Base-by-base conservation (phyloP, 371 early-diverging fungal genomes). In the Actinomortierella ambigua region DNA sequence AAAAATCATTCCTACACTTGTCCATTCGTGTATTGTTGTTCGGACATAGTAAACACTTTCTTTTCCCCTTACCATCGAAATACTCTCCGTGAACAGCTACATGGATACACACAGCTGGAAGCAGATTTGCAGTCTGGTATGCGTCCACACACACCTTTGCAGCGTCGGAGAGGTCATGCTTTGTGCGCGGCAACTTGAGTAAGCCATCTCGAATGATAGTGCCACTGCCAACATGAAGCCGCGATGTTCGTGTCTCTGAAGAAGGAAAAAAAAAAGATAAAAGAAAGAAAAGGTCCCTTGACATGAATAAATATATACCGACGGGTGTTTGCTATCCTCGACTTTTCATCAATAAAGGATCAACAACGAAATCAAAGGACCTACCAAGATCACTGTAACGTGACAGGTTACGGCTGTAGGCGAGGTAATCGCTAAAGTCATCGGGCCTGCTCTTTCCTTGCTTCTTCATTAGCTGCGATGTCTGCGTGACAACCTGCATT, bases 71-170 rank as follows among this genome's bases (percentile, higher is more conserved):
- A 34, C 34, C 7, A 34, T 34, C 34, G 11, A 34, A 11, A 49
- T 53, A 63, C 26, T 66, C 73, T 40, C 73, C 73, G 39, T 73
- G 73, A 4, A 73, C 39, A 27, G 48, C 53, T 20, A 59, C 55
- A n/a, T 63, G 63, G 15, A 71, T 63, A n/a, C 66, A 71, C 7
- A 59, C 50, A 13, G 56, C 59, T n/a, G 59, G 54, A 34, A 66
- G 42, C 3, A 66, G 54, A n/a, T 47, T 53, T 11, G 63, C 60
- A 23, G 63, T 66, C 44, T 70, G 65, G 62, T 65, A 71, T 9
- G 73, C 66, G 53, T 71, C 73, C 3, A 71, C 52, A 2, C 59
- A 59, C 13, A 71, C 17, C 49, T 59, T 71, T 44, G 66, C 55
- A 26, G 51, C 65, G 14, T 71, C 67, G 24, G 34, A 39, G 40